These are phyloP conservation scores for Pythium pyrilobum DNA, from an alignment of 352 stramenopile species.

Conservation along the genomic window DNA sequence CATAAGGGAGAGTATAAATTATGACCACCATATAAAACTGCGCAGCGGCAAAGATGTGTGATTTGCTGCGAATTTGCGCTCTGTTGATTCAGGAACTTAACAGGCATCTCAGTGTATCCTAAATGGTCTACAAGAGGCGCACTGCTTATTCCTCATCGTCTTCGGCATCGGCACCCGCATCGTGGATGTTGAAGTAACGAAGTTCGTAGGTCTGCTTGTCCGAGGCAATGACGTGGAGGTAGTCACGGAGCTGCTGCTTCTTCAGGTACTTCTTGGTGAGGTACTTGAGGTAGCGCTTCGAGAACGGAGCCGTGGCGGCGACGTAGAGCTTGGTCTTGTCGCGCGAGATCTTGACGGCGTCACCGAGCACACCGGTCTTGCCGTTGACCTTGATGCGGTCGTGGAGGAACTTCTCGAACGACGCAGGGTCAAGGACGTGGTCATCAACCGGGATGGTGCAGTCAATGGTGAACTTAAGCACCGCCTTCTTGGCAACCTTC, in stretches of 20 bases:
- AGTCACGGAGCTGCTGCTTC: constrained; percentile 99
- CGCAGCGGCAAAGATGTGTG: no score
- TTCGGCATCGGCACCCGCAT: constrained; percentile 87
- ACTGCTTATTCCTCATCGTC: constrained; percentile 84
- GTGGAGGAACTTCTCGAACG: constrained; percentile 99
- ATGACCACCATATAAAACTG: neutral
- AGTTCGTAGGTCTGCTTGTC: constrained; percentile 99
- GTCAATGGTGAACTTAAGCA: constrained; percentile 93
- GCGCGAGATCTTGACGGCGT: constrained; percentile 93
- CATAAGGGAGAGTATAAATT: neutral
- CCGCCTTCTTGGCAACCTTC: constrained; percentile 87
- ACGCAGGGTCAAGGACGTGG: constrained; percentile 97
- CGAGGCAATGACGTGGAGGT: constrained; percentile 98
- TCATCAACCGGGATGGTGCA: constrained; percentile 97
- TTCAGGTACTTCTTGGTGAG: constrained; percentile 99
- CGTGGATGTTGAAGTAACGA: constrained; percentile 98
- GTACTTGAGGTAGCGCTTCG: constrained; percentile 99
- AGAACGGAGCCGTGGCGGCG: constrained; percentile 92
- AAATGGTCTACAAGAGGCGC: constrained; percentile 3
- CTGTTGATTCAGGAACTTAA: constrained; percentile 21
- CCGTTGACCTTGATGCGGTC: constrained; percentile 99
- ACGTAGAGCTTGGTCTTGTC: constrained; percentile 98
- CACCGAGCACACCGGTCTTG: constrained; percentile 96
- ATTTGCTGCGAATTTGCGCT: constrained; percentile 20
- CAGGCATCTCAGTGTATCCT: constrained; percentile 4